Evolutionary conservation across 371 early-diverging fungal species (phyloP), one percentile per base, ranked within the genome.

Genomic region (Rhizomucor miehei): DNA sequence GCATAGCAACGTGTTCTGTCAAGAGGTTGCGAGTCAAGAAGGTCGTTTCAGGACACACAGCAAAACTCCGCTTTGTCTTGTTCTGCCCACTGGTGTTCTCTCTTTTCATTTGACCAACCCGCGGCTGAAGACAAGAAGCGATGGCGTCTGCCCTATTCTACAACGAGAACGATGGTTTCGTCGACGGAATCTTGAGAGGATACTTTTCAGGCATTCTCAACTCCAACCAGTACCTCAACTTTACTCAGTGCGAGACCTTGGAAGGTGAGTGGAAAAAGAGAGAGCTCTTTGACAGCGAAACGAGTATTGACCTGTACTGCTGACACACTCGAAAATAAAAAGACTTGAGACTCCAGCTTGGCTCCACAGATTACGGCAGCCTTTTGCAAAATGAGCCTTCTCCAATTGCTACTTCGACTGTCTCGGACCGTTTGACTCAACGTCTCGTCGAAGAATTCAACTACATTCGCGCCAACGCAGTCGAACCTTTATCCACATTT

Each of bases 211-310:
- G 91, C 46, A 85, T 99, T 59, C 77, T 98, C 48, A 89, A 81
- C 46, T 66, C 76, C 21, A 73, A 83, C 19, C 88, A 92, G 59
- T 99, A 99, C 76, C 67, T 88, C 45, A 98, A 97, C 81, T 80
- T 99, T 60, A 89, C 91, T 12, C 99, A 98, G 67, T 97, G 98
- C 82, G 98, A 97, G 75, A 94, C 92, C n/a, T 81, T 99, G 45
- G 99, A 98, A 65, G 97, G 94, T 93, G 67, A 57, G 49, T n/a
- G n/a, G 17, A 1, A 23, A 21, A 24, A 36, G 34, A 38, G n/a
- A 37, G 49, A 17, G n/a, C 1, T 46, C 23, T 44, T 44, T 12
- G n/a, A 11, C 44, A 17, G n/a, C 8, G 44, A 48, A 6, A 44
- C 20, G 44, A 44, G 20, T 16, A 12, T 44, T 12, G 8, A 13